Evolutionary conservation across 2,329 filamentous ascomycete genomes (phyloP).

Genomic region (Xylariaceae sp.): DNA sequence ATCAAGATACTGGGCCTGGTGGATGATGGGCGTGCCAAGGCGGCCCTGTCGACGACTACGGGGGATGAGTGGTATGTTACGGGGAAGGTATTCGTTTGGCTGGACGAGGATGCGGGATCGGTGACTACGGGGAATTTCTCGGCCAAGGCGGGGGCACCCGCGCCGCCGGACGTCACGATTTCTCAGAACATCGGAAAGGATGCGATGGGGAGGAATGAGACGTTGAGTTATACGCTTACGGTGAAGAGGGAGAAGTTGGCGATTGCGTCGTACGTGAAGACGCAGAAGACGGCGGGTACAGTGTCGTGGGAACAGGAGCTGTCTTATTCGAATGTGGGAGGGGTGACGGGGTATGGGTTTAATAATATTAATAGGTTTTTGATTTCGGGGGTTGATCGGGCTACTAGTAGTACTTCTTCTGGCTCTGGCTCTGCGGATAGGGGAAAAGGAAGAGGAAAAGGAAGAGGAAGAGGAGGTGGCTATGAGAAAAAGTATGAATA

Average conservation of each 20-base stretch:
- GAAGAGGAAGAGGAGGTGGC: slow-evolving; percentile 9
- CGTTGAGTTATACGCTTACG: slow-evolving; percentile 52
- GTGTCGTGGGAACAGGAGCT: slow-evolving; percentile 54
- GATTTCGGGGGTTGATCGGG: slow-evolving; percentile 41
- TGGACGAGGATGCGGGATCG: slow-evolving; percentile 43
- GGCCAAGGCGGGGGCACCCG: slow-evolving; percentile 27
- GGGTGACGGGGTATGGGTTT: slow-evolving; percentile 26
- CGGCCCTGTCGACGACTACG: slow-evolving; percentile 48
- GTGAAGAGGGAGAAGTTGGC: slow-evolving; percentile 48
- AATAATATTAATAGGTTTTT: slow-evolving; percentile 30
- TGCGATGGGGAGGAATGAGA: slow-evolving; percentile 50
- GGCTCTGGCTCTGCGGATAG: too few relatives aligned
- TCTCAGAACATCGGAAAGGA: slow-evolving; percentile 43
- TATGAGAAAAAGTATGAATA: slow-evolving; percentile 48
- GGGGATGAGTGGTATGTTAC: slow-evolving; percentile 69
- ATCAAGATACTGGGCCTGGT: slow-evolving; percentile 62
- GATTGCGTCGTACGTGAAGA: slow-evolving; percentile 47
- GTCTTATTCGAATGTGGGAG: slow-evolving; percentile 49
- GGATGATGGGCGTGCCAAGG: slow-evolving; percentile 45
- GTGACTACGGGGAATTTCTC: slow-evolving; percentile 45
- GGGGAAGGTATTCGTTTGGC: slow-evolving; percentile 77
- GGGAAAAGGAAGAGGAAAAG: too few relatives aligned
- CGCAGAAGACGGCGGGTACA: slow-evolving; percentile 38
- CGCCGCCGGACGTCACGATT: slow-evolving; percentile 43
- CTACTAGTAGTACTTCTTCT: slow-evolving; percentile 22